These are phyloP conservation scores for Rhexocercosporidium sp. DNA, from an alignment of 2,329 filamentous ascomycete genomes.

Conservation along the genomic window DNA sequence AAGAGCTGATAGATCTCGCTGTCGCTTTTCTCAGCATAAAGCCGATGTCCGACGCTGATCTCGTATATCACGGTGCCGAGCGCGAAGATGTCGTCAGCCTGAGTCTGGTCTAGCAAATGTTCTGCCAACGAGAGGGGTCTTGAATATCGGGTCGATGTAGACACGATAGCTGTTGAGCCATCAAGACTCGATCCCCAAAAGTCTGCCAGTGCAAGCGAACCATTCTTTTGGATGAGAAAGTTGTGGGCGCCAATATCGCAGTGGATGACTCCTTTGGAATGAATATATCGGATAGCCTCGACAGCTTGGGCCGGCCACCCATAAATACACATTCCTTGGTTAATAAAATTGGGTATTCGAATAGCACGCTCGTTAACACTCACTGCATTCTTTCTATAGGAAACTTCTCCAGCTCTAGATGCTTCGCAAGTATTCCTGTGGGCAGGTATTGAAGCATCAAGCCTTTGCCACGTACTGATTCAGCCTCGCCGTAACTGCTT, in stretches of 20 bases:
- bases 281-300: slow-evolving; percentile 20
- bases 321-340: neutral
- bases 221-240: slow-evolving; percentile 23
- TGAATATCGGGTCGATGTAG: neutral
- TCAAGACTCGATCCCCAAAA: slow-evolving; percentile 25
- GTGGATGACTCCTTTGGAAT: slow-evolving; percentile 21
- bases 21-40: neutral
- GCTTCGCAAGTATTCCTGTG: neutral
- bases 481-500: neutral
- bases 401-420: neutral
- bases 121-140: neutral
- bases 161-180: neutral
- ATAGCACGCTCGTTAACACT: neutral
- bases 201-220: slow-evolving; percentile 21
- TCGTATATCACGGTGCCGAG: slow-evolving; percentile 6
- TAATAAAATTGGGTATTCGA: neutral
- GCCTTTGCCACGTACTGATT: neutral
- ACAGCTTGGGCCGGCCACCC: slow-evolving; percentile 14
- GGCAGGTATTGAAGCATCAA: neutral
- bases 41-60: neutral
- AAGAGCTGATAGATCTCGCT: neutral
- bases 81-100: slow-evolving; percentile 1
- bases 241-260: slow-evolving; percentile 23
- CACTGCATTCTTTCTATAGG: neutral
- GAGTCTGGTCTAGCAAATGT: neutral